Evolutionary conservation across 345 rosid species (phyloP), one percentile per base, ranked within the genome.

Genomic region (Brassica rapa): DNA sequence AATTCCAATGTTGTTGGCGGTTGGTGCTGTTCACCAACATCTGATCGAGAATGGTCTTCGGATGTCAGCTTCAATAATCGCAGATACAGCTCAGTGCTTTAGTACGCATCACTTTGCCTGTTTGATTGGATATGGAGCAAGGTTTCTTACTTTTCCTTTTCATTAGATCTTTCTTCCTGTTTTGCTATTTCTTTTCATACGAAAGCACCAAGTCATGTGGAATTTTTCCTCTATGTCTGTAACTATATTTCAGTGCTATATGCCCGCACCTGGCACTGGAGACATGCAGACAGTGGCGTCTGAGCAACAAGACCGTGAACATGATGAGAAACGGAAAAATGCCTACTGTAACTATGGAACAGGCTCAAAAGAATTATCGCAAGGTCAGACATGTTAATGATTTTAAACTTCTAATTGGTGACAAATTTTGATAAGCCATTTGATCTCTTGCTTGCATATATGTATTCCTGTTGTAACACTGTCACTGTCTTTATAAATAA

Each of bases 41-140:
- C 94, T 95, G 81, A 93, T 95, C 81, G 92, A 95, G 78, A 95
- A 95, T 68, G 98, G 99, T 72, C 82, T 93, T 86, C 88, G 99
- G 68, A 91, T 90, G 97, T 93, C 96, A 72, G 90, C 96, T 81
- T 95, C 98, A 49, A 87, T 95, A 71, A 84, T 95, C 60, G 98
- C 94, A 15, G 97, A 95, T 73, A 95, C 98, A 81, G 98, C 98
- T 79, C 99, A 95, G 86, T 95, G 99, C 85, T 93, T 95, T 88
- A 95, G 98, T 85, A 95, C 99, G 15, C 99, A 95, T 90, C 99
- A 95, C 73, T 95, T 91, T 83, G 98, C 98, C 72, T 93, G 99
- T 85, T 82, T 95, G 86, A 91, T 95, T 79, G 99, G 98, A 84
- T 93, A 90, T 85, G 99, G 99, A 69, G 99, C 99, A 76, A 95